Conservation (phyloP, 257 asterid genomes). For the Solanum dulcamara region DNA sequence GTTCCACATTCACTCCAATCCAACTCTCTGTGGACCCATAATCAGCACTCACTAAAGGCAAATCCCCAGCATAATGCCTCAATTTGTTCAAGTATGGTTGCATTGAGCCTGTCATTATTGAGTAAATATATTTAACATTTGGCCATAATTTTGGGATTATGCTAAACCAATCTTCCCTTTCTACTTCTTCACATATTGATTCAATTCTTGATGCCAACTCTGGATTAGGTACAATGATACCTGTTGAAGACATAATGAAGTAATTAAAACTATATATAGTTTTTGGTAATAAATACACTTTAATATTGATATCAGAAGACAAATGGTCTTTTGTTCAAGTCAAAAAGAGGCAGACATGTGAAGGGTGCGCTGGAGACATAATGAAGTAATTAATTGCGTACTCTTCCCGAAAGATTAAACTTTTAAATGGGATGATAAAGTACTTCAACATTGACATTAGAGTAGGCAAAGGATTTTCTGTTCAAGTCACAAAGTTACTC, state of each 20-base stretch:
- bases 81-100: conserved; percentile 55
- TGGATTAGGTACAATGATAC: conserved; percentile 23
- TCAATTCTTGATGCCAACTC: conserved; percentile 34
- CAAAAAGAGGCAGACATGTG: background rate
- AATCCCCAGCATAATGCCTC: conserved; percentile 44
- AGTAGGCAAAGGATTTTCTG: background rate
- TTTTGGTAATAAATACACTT: background rate
- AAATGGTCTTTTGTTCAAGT: background rate
- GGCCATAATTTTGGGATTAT: conserved; percentile 64
- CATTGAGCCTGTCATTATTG: conserved; percentile 89
- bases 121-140: conserved; percentile 56
- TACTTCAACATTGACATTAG: background rate
- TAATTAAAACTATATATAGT: background rate
- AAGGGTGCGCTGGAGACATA: background rate
- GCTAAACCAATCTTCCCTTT: conserved; percentile 38
- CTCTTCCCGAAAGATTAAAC: background rate
- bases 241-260: background rate
- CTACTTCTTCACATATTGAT: conserved; percentile 36
- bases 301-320: background rate
- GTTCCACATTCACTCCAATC: conserved; percentile 76
- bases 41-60: conserved; percentile 75
- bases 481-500: background rate
- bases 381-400: background rate
- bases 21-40: conserved; percentile 86
- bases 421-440: background rate